phyloP scores from a whole-genome alignment of 2,329 filamentous ascomycete species.

The Penicillium glabrum region DNA sequence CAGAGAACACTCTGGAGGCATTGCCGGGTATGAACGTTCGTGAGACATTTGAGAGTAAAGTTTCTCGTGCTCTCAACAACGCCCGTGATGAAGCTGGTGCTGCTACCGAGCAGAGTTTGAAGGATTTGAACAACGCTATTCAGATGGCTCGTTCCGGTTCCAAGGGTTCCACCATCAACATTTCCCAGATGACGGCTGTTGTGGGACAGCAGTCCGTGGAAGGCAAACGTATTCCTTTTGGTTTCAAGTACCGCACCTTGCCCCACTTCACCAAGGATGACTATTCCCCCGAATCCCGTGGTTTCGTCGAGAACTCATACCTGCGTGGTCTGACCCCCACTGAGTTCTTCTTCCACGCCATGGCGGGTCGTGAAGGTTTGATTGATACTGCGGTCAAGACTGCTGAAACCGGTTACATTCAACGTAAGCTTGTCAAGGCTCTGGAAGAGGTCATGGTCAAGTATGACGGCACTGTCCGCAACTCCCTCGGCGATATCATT shows the following conservation, averaged over 20 bases:
- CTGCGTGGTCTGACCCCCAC: constrained; percentile 90
- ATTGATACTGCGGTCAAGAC: constrained; percentile 99
- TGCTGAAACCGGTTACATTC: constrained; percentile 97
- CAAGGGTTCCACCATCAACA: constrained; percentile 98
- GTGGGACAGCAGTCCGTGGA: constrained; percentile 98
- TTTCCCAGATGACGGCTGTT: constrained; percentile 98
- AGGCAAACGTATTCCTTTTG: constrained; percentile 97
- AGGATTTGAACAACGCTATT: constrained; percentile 93
- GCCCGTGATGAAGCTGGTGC: constrained; percentile 97
- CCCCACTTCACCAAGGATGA: constrained; percentile 99
- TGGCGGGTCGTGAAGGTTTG: constrained; percentile 99
- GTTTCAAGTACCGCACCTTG: constrained; percentile 96
- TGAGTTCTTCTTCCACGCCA: constrained; percentile 99
- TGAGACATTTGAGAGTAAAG: constrained; percentile 97
- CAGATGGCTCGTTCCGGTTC: constrained; percentile 96
- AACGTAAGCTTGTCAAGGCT: constrained; percentile 96
- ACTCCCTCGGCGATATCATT: constrained; percentile 92
- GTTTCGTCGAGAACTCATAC: constrained; percentile 98
- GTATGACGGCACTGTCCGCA: constrained; percentile 95
- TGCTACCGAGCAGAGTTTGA: constrained; percentile 85
- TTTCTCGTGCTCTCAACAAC: constrained; percentile 88
- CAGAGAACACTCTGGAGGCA: constrained; percentile 84
- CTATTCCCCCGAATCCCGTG: constrained; percentile 93
- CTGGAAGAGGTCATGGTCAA: constrained; percentile 97
- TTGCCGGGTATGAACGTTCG: constrained; percentile 97